Percentiles rank a stretch among this genome's conserved stretches.
phyloP scores from a whole-genome alignment of 805 yeast genomes.

The Citeromyces matritensis region DNA sequence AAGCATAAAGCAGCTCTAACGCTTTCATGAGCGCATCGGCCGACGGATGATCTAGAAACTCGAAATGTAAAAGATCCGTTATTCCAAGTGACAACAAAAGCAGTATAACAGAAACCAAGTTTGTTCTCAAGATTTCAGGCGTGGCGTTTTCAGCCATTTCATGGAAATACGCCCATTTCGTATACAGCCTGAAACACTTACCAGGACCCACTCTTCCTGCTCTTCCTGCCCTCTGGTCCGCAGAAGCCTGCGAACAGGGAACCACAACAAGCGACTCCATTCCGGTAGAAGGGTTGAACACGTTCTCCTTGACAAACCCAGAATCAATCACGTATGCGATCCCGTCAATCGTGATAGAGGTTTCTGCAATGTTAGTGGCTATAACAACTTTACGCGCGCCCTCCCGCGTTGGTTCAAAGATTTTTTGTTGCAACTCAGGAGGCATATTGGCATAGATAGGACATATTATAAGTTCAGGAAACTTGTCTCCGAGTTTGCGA shows the following conservation, averaged over 20 bases:
- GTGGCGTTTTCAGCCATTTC: constrained; percentile 71
- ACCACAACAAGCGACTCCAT: constrained; percentile 78
- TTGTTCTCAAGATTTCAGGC: constrained; percentile 86
- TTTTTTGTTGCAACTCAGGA: constrained; percentile 61
- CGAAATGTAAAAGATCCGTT: constrained; percentile 67
- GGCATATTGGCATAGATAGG: constrained; percentile 92
- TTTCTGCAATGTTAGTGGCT: constrained; percentile 96
- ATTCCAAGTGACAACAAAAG: constrained; percentile 74
- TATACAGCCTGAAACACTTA: constrained; percentile 78
- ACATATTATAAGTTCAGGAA: constrained; percentile 52
- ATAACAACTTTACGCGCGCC: constrained; percentile 73
- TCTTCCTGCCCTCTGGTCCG: constrained; percentile 93
- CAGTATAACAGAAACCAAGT: constrained; percentile 62
- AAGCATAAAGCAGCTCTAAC: constrained; percentile 64
- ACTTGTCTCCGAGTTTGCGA: constrained; percentile 40
- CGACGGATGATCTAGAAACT: constrained; percentile 85
- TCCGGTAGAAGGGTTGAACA: constrained; percentile 75
- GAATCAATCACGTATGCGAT: constrained; percentile 89
- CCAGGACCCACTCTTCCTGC: constrained; percentile 98
- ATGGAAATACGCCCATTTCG: constrained; percentile 65
- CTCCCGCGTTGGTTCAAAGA: constrained; percentile 79
- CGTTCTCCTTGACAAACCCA: constrained; percentile 87
- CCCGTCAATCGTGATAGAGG: constrained; percentile 94
- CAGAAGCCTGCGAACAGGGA: constrained; percentile 90
- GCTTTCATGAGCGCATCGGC: constrained; percentile 59